Conservation (phyloP, 2,329 filamentous ascomycete species). For the Biscogniauxia sp. region DNA sequence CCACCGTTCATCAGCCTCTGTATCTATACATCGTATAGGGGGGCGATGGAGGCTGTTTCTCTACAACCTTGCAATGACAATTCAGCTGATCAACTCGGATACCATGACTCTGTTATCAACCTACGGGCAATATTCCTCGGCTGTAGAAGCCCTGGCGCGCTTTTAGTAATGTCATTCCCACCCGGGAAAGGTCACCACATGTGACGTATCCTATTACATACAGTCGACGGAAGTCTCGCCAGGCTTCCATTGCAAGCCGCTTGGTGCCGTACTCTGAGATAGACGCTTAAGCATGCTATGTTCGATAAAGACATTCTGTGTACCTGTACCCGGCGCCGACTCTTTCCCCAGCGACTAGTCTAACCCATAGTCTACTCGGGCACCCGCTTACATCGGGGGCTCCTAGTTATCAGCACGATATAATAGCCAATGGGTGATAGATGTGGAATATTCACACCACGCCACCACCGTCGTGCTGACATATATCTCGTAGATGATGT, state of each 20-base stretch:
- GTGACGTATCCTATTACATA: not conserved
- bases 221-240: not conserved
- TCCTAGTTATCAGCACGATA: constrained; percentile 16
- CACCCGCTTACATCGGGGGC: constrained; percentile 20
- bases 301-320: constrained; percentile 21
- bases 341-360: constrained; percentile 22
- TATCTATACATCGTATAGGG: not conserved
- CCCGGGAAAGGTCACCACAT: not conserved
- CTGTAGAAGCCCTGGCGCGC: not conserved
- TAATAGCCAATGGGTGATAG: constrained; percentile 20
- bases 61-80: not conserved
- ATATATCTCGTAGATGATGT: constrained; percentile 19
- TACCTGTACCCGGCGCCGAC: constrained; percentile 20
- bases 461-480: constrained; percentile 23
- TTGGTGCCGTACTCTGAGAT: constrained; percentile 20
- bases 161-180: not conserved
- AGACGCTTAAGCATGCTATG: constrained; percentile 21
- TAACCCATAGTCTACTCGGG: constrained; percentile 18
- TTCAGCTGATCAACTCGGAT: not conserved
- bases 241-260: constrained; percentile 10
- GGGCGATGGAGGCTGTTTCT: not conserved
- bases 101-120: not conserved
- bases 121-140: not conserved
- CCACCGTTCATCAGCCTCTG: constrained; percentile 1
- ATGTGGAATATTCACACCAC: constrained; percentile 16